These are phyloP conservation scores for Apiospora aurea DNA, from an alignment of 2,329 filamentous ascomycete species.

Conservation along the genomic window DNA sequence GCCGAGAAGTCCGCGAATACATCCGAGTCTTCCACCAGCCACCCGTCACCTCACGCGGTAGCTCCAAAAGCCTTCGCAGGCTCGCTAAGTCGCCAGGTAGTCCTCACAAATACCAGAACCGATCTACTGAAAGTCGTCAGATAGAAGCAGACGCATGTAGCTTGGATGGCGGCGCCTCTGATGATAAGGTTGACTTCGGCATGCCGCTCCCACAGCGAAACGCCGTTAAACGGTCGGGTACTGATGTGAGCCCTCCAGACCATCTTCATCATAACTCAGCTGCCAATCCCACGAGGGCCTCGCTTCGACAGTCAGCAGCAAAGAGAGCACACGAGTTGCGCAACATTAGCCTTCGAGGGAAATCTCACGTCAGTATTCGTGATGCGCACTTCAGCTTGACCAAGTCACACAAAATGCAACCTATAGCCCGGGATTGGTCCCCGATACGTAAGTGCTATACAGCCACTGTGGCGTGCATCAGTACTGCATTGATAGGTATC, in stretches of 20 bases:
- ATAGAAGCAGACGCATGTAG: constrained; percentile 38
- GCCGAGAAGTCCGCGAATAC: constrained; percentile 39
- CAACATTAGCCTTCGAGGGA: constrained; percentile 53
- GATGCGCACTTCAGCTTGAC: constrained; percentile 59
- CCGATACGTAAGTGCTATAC: constrained; percentile 71
- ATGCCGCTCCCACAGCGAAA: background rate
- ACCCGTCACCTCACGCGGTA: constrained; percentile 36
- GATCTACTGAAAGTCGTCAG: constrained; percentile 25
- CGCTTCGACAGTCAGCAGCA: constrained; percentile 24
- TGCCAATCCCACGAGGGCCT: background rate
- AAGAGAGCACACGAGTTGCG: constrained; percentile 35
- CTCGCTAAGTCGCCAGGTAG: background rate
- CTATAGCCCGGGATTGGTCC: constrained; percentile 77
- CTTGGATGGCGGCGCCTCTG: constrained; percentile 41
- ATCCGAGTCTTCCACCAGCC: constrained; percentile 40
- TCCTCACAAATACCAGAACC: background rate
- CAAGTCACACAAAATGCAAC: constrained; percentile 64
- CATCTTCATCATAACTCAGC: background rate
- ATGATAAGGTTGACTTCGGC: constrained; percentile 27
- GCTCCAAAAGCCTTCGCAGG: constrained; percentile 35
- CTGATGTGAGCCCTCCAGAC: constrained; percentile 21
- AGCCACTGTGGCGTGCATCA: constrained; percentile 74
- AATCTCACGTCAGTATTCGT: constrained; percentile 61
- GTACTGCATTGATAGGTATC: constrained; percentile 74
- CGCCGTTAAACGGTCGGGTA: constrained; percentile 20